phyloP scores from a whole-genome alignment of 441 rosid genomes.

The Kokia cookei region DNA sequence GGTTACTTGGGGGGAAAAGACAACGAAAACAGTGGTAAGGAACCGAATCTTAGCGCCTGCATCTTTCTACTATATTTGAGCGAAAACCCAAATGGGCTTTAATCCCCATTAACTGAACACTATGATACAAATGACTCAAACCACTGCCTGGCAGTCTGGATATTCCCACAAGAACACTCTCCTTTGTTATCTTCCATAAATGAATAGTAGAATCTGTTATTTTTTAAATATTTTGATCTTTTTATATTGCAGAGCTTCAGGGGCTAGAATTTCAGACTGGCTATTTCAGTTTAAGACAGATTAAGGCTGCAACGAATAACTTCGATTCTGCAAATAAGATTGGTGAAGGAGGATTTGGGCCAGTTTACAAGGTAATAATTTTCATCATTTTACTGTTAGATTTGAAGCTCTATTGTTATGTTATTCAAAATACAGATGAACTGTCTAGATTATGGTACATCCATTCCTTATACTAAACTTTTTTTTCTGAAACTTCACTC shows the following conservation, averaged over 20 bases:
- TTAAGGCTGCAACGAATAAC: slow-evolving; percentile 60
- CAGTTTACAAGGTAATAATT: slow-evolving; percentile 61
- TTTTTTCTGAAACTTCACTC: neutral
- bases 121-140: neutral
- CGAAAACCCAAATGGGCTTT: neutral
- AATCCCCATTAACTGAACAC: neutral
- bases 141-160: neutral
- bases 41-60: neutral
- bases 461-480: neutral
- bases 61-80: neutral
- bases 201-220: neutral
- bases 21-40: slow-evolving; percentile 42
- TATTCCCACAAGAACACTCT: neutral
- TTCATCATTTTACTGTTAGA: neutral
- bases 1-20: slow-evolving; percentile 51
- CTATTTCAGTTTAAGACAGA: slow-evolving; percentile 60
- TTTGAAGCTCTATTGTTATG: neutral
- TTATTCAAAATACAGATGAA: neutral
- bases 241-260: slow-evolving; percentile 37
- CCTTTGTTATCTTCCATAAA: neutral
- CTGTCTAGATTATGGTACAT: neutral
- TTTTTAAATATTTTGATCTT: neutral
- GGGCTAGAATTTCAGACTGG: slow-evolving; percentile 60
- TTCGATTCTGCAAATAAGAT: slow-evolving; percentile 60
- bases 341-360: slow-evolving; percentile 92